Percentiles rank a stretch among this genome's conserved stretches.
Evolutionary conservation across 768 basidiomycete species (phyloP).

Genomic region (Tulasnella sp.): DNA sequence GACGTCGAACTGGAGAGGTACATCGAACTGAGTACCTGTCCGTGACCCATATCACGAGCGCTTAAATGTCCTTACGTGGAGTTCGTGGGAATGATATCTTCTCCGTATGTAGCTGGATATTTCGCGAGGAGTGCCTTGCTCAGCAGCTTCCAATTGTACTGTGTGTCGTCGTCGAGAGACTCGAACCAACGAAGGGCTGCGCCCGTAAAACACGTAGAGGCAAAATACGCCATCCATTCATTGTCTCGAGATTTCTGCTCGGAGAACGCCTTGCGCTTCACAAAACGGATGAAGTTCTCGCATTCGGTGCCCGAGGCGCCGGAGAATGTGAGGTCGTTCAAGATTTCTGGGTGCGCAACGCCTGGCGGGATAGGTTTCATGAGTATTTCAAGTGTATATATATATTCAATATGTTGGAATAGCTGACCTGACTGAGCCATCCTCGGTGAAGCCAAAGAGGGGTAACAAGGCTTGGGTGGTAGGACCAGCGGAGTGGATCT

Average conservation of each 20-base stretch:
- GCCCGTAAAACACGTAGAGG: neutral
- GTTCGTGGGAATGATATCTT: neutral
- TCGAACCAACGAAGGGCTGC: neutral
- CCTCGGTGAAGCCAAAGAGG: neutral
- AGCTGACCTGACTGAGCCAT: neutral
- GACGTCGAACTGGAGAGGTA: neutral
- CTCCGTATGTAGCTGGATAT: neutral
- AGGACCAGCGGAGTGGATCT: too few relatives aligned
- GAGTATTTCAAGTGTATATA: too few relatives aligned
- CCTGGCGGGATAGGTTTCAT: neutral
- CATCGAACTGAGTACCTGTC: neutral
- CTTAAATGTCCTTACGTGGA: neutral
- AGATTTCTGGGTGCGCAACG: neutral
- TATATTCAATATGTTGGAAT: neutral
- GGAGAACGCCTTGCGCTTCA: conserved; percentile 5
- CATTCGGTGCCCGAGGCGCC: neutral
- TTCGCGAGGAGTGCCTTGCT: neutral
- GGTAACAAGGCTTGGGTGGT: too few relatives aligned
- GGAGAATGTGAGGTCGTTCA: neutral
- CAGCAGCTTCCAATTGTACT: conserved; percentile 3
- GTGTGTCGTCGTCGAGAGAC: conserved; percentile 1
- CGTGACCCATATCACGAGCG: neutral
- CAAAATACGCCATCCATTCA: conserved; percentile 4
- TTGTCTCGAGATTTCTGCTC: neutral
- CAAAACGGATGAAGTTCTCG: conserved; percentile 9